These are phyloP conservation scores for Fomitopsis pinicola DNA, from an alignment of 1,284 basidiomycete genomes.

Conservation along the genomic window DNA sequence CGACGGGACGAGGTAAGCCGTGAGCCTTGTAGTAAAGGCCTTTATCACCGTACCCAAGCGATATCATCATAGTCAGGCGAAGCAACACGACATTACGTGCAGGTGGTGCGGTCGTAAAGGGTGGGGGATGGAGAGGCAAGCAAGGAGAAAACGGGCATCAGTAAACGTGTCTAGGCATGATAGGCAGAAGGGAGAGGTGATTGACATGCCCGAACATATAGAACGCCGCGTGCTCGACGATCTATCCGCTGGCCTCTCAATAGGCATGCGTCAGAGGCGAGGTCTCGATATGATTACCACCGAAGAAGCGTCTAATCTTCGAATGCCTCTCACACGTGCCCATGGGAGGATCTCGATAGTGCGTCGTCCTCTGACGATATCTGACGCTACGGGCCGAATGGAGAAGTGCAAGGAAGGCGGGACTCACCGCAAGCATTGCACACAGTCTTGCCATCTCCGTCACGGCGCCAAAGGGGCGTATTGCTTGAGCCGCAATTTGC, in stretches of 20 bases:
- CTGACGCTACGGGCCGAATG: slow-evolving; percentile 20
- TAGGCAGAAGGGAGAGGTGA: slow-evolving; percentile 10
- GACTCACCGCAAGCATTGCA: slow-evolving; percentile 86
- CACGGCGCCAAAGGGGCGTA: slow-evolving; percentile 81
- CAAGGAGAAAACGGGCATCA: slow-evolving; percentile 17
- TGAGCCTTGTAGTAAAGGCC: slow-evolving; percentile 35
- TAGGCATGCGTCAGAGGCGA: slow-evolving; percentile 21
- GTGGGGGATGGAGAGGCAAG: slow-evolving; percentile 12
- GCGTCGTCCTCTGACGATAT: slow-evolving; percentile 14
- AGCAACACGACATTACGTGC: slow-evolving; percentile 16
- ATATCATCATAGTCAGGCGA: slow-evolving; percentile 16
- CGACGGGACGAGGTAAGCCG: slow-evolving; percentile 32
- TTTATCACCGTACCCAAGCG: slow-evolving; percentile 16
- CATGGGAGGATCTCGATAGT: slow-evolving; percentile 22
- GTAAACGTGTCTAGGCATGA: slow-evolving; percentile 19
- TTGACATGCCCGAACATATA: slow-evolving; percentile 16
- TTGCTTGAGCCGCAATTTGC: slow-evolving; percentile 69
- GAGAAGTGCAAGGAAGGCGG: slow-evolving; percentile 26
- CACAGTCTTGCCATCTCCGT: slow-evolving; percentile 73
- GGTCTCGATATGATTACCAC: slow-evolving; percentile 29
- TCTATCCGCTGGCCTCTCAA: slow-evolving; percentile 15
- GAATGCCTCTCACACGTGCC: slow-evolving; percentile 29
- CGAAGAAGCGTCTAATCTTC: slow-evolving; percentile 14
- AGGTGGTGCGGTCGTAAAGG: slow-evolving; percentile 16
- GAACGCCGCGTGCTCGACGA: slow-evolving; percentile 13